These are phyloP conservation scores for Apiotrichum sp. DNA, from an alignment of 1,284 basidiomycete species.

Conservation along the genomic window DNA sequence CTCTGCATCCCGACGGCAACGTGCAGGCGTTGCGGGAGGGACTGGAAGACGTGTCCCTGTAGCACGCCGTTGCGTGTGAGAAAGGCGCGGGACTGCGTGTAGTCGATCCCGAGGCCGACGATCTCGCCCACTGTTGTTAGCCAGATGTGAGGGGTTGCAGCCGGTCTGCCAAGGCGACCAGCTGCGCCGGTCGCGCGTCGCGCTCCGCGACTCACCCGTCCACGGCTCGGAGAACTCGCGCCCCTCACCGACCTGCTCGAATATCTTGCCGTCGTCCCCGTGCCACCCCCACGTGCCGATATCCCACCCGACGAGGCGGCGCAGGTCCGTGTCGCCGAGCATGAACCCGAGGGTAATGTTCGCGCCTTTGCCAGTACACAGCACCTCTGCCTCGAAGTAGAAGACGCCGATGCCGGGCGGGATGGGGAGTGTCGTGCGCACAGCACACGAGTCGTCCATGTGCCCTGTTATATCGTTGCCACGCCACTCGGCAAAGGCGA, in stretches of 20 bases:
- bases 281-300: constrained; percentile 86
- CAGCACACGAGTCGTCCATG: constrained; percentile 73
- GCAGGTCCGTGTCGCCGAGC: constrained; percentile 55
- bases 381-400: constrained; percentile 80
- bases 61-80: constrained; percentile 82
- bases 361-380: constrained; percentile 56
- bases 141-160: not conserved
- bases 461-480: constrained; percentile 41
- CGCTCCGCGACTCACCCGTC: constrained; percentile 24
- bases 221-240: constrained; percentile 60
- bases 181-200: too few species aligned
- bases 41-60: constrained; percentile 65
- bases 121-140: constrained; percentile 62
- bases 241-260: constrained; percentile 65
- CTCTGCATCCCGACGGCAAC: constrained; percentile 83
- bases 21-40: constrained; percentile 59
- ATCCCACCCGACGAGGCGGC: constrained; percentile 83
- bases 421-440: constrained; percentile 65
- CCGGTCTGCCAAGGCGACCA: too few species aligned
- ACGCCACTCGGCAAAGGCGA: constrained; percentile 39
- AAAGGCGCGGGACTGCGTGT: constrained; percentile 68
- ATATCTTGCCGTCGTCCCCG: constrained; percentile 80
- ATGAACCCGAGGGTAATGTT: constrained; percentile 76
- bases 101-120: constrained; percentile 85
- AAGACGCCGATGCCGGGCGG: constrained; percentile 78